Base-by-base conservation (phyloP, 2,329 filamentous ascomycete species). In the Karstenula rhodostoma region DNA sequence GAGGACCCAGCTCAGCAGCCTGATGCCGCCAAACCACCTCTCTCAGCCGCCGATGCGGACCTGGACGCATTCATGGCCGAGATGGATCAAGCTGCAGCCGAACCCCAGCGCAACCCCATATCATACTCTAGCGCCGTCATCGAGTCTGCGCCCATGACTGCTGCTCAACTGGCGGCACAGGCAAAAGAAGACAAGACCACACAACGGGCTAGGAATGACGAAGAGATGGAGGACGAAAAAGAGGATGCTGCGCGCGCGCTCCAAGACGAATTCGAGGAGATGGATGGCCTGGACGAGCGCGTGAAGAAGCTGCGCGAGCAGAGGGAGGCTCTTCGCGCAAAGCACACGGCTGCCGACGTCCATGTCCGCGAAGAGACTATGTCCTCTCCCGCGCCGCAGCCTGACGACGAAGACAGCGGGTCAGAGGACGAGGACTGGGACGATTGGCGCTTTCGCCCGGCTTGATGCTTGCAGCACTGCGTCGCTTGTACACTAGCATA, bases 31-130 rank as follows among this genome's bases (percentile, higher is more conserved):
- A 42, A 66, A 23, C 48, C 66, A 9, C 22, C 52, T 2, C 40
- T 58, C 17, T 51, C 50, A 67, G 63, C 64, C 2, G 70, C 68
- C 15, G 67, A 76, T 46, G 70, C 68, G 13, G 79, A 81, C 33
- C 79, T 92, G 2, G 89, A 96, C 73, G 93, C 72, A 17, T 76
- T 77, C 56, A 49, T 77, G 60, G 62, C 61, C 42, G 79, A 80
- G 43, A 79, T 92, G 9, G 88, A 94, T 73, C 92, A 96, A 71
- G 87, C 89, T 56, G 91, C 95, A 77, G 95, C 91, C 91, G 56
- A 46, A 46, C 66, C 90, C 91, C 42, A 46, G 52, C 52, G 19
- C n/a, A 47, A 46, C 27, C 25, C 2, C 92, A 96, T 56, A 88
- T 96, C 57, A 51, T 71, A 75, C 37, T 67, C 74, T 0, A 72